Conservation (phyloP, 208 protist genomes). For the Leishmania mexicana region DNA sequence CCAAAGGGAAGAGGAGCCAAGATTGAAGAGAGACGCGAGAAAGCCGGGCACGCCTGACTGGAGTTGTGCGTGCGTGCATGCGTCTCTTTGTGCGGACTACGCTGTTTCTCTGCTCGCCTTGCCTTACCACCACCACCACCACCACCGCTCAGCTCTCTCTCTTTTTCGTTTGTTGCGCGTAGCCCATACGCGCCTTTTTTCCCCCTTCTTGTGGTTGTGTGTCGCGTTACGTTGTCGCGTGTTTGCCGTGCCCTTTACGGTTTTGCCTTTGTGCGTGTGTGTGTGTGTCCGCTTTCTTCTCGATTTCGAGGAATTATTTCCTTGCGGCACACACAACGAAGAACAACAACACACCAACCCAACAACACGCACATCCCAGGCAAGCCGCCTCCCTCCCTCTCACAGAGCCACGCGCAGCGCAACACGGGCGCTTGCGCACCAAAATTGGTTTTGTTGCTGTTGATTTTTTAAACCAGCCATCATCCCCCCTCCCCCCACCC, state of each 20-base stretch:
- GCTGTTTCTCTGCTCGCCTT: not conserved
- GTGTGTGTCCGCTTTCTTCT: not conserved
- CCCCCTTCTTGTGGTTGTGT: not conserved
- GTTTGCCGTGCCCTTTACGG: not conserved
- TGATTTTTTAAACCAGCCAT: too few relatives aligned
- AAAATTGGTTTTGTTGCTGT: too few relatives aligned
- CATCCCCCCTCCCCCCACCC: too few relatives aligned
- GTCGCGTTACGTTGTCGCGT: not conserved
- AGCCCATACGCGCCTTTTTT: not conserved
- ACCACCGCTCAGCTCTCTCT: not conserved
- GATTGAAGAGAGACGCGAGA: not conserved
- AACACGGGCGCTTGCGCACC: too few relatives aligned
- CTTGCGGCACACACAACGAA: not conserved
- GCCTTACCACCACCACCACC: not conserved
- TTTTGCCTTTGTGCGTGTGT: not conserved
- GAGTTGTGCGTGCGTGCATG: not conserved
- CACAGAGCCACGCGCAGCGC: not conserved
- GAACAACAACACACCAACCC: too few relatives aligned
- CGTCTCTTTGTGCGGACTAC: not conserved
- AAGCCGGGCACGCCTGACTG: not conserved
- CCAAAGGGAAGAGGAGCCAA: not conserved
- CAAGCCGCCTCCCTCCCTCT: not conserved
- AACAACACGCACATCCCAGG: not conserved
- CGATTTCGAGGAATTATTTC: not conserved
- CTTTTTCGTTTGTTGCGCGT: too few relatives aligned